Evolutionary conservation across 371 early-diverging fungal species (phyloP), one percentile per base, ranked within the genome.

Genomic region (Caulochytrium protostelioides): DNA sequence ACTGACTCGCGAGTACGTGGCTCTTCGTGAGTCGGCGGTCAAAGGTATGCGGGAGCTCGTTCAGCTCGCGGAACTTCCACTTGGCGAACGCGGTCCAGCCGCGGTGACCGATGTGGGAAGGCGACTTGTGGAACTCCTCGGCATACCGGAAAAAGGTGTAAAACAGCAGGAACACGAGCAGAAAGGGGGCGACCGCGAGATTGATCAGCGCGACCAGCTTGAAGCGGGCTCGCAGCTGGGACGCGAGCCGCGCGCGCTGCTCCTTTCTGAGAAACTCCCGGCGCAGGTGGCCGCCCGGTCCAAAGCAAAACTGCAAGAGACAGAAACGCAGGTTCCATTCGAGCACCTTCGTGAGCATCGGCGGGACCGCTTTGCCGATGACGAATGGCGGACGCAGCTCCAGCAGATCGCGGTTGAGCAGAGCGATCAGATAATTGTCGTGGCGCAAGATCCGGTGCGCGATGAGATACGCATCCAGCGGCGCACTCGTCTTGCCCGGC

Each of bases 11-110:
- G 22, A 57, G 44, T 3, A 57, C 64, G 49, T 77, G 68, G 19
- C 79, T 75, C 1, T 62, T 43, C 34, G 70, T 70, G 18, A 92
- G 54, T 4, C 97, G 72, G 15, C 56, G 48, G 32, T 72, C 59
- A 45, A 91, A 85, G 15, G 77, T 39, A 47, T 94, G 91, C 0
- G 90, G 87, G 9, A 89, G 61, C 49, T 97, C 97, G 53, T 97
- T 92, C 46, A 87, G 91, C 53, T 92, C 89, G 30, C 92, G 72
- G 44, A 94, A 78, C 49, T 80, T 78, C 86, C 83, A 90, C 30
- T 65, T 59, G 0, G 91, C 89, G 39, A 77, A 69, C 4, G 77
- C 76, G 0, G 92, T 73, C 46, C 80, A 97, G 2, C 64, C 58
- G 20, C 95, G 72, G 8, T 79, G 69, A 1, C 72, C 72, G 20